phyloP scores from a whole-genome alignment of 345 rosid species.

The Lepidium sativum region DNA sequence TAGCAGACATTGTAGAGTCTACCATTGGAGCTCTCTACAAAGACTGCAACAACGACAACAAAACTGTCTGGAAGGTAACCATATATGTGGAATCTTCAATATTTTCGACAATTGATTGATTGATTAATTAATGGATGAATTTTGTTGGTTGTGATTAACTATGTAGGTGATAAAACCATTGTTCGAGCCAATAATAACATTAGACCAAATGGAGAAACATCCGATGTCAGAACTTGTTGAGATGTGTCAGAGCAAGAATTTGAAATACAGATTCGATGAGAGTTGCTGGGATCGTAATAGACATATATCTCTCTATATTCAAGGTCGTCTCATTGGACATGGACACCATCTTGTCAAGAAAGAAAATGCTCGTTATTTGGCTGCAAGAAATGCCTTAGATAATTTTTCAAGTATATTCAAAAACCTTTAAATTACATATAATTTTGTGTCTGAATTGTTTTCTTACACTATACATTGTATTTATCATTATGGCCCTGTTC shows the following conservation, averaged over 20 bases:
- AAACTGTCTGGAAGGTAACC: conserved; percentile 48
- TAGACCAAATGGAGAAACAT: conserved; percentile 29
- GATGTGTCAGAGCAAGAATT: conserved; percentile 44
- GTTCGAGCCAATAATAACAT: conserved; percentile 47
- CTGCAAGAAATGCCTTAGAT: conserved; percentile 53
- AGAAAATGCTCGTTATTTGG: conserved; percentile 45
- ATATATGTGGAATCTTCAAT: neutral
- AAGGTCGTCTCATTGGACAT: conserved; percentile 34
- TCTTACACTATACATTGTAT: no score
- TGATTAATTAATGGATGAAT: neutral
- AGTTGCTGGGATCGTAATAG: conserved; percentile 31
- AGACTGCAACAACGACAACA: conserved; percentile 30
- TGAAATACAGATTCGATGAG: conserved; percentile 41
- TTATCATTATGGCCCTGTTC: no score
- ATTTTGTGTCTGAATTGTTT: no score
- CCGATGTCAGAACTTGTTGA: conserved; percentile 47
- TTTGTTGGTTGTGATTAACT: neutral
- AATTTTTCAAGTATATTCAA: conserved; percentile 20
- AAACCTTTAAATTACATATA: no score
- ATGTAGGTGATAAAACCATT: conserved; percentile 43
- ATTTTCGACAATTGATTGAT: no score
- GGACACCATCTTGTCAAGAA: conserved; percentile 35
- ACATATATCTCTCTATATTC: conserved; percentile 27
- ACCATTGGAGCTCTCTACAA: conserved; percentile 46
- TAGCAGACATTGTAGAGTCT: conserved; percentile 60